phyloP scores from a whole-genome alignment of 2,329 filamentous ascomycete genomes.

The Trichophyton benhamiae region DNA sequence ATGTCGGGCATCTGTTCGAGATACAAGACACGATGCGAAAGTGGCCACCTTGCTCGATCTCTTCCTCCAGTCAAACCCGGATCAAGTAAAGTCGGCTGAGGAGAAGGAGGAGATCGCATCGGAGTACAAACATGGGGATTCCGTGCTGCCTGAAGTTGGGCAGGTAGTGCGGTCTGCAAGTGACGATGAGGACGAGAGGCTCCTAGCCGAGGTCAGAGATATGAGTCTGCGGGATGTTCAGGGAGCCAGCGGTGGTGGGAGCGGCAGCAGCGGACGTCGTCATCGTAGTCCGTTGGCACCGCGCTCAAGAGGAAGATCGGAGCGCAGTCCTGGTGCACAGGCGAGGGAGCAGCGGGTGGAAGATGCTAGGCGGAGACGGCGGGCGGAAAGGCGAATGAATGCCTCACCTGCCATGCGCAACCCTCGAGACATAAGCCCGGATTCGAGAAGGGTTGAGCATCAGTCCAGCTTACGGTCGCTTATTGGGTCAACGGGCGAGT shows the following conservation, averaged over 20 bases:
- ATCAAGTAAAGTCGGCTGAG: slow-evolving; percentile 52
- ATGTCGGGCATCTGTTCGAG: slow-evolving; percentile 75
- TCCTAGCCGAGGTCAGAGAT: slow-evolving; percentile 60
- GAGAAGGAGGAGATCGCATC: slow-evolving; percentile 66
- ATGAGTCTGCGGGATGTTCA: slow-evolving; percentile 50
- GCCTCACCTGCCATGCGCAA: slow-evolving; percentile 13
- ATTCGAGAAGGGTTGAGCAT: slow-evolving; percentile 60
- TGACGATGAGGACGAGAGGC: slow-evolving; percentile 49
- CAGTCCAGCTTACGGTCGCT: slow-evolving; percentile 79
- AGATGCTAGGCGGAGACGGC: slow-evolving; percentile 22
- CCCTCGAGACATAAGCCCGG: slow-evolving; percentile 18
- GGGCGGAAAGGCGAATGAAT: slow-evolving; percentile 18
- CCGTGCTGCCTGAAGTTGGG: slow-evolving; percentile 52
- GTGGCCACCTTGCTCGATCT: slow-evolving; percentile 84
- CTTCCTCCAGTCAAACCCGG: slow-evolving; percentile 68
- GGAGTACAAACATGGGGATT: slow-evolving; percentile 70
- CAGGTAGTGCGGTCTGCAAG: slow-evolving; percentile 10
- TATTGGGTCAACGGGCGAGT: slow-evolving; percentile 67
- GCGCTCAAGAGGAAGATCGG: slow-evolving; percentile 18
- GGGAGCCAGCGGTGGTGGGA: not conserved
- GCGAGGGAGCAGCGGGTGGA: slow-evolving; percentile 28
- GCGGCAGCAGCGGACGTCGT: slow-evolving; percentile 14
- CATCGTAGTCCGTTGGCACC: slow-evolving; percentile 15
- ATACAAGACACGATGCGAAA: slow-evolving; percentile 79
- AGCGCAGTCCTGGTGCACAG: slow-evolving; percentile 30